These are phyloP conservation scores for Lanmaoa pseudosensibilis DNA, from an alignment of 768 basidiomycete genomes.

Conservation along the genomic window DNA sequence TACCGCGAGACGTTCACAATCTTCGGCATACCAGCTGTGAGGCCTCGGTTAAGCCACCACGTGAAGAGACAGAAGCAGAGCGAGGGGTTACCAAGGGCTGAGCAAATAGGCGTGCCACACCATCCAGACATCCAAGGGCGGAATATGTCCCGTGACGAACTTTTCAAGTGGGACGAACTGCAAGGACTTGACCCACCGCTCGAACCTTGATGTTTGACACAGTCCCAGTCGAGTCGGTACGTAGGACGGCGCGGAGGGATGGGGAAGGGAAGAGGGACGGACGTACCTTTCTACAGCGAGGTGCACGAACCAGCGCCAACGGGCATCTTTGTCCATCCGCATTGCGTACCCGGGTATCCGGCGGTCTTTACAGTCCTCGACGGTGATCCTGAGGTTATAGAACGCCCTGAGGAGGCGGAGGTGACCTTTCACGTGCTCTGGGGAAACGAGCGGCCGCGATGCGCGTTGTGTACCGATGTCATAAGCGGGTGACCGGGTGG, in stretches of 20 bases:
- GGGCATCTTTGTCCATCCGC: slow-evolving; percentile 26
- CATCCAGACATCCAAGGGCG: slow-evolving; percentile 43
- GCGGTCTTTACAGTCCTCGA: slow-evolving; percentile 31
- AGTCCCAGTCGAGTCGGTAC: not conserved
- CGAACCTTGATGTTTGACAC: slow-evolving; percentile 28
- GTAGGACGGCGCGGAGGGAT: not conserved
- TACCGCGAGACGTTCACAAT: slow-evolving; percentile 31
- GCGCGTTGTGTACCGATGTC: slow-evolving; percentile 20
- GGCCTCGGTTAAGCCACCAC: not conserved
- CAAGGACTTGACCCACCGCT: slow-evolving; percentile 33
- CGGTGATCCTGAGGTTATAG: slow-evolving; percentile 26
- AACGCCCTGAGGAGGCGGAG: slow-evolving; percentile 37
- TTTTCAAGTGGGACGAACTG: slow-evolving; percentile 25
- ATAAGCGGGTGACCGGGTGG: slow-evolving; percentile 7
- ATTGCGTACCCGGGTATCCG: slow-evolving; percentile 27
- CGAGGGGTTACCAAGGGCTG: slow-evolving; percentile 32
- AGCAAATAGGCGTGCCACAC: slow-evolving; percentile 45
- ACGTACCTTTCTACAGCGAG: slow-evolving; percentile 40
- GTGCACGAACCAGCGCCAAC: slow-evolving; percentile 43
- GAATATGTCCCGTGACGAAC: slow-evolving; percentile 29
- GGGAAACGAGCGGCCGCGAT: slow-evolving; percentile 31
- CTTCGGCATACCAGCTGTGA: slow-evolving; percentile 34
- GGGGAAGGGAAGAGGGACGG: not conserved
- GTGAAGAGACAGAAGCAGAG: not conserved
- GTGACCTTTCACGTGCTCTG: slow-evolving; percentile 35